A percentile compares a stretch with the other conserved stretches of the same genome.
Conservation (phyloP, 495 filamentous ascomycete genomes). For the Aspergillus affinis region DNA sequence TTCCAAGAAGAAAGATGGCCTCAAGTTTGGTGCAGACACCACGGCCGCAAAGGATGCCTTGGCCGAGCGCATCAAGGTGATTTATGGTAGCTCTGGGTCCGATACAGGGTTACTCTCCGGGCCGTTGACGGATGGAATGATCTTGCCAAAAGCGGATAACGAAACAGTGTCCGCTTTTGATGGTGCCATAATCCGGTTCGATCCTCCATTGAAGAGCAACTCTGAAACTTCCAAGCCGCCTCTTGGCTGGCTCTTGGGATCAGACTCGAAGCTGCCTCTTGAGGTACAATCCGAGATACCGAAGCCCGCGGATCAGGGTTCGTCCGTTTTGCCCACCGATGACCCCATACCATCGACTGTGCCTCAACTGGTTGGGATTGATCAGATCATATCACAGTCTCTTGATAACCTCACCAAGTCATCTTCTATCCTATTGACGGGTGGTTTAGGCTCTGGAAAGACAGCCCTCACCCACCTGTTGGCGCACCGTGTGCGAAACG, state of each 20-base stretch:
- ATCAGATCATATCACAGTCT: slow-evolving; percentile 68
- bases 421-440: slow-evolving; percentile 85
- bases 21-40: slow-evolving; percentile 88
- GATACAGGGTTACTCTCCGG: slow-evolving; percentile 69
- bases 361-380: slow-evolving; percentile 81
- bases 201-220: slow-evolving; percentile 50
- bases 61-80: slow-evolving; percentile 50
- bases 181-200: slow-evolving; percentile 78
- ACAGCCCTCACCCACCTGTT: slow-evolving; percentile 68
- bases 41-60: slow-evolving; percentile 72
- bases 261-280: slow-evolving; percentile 68
- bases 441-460: slow-evolving; percentile 88
- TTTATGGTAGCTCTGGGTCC: slow-evolving; percentile 40
- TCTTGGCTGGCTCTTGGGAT: slow-evolving; percentile 72
- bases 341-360: slow-evolving; percentile 51
- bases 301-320: slow-evolving; percentile 51
- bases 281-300: slow-evolving; percentile 70
- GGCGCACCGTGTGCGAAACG: slow-evolving; percentile 62
- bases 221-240: slow-evolving; percentile 49
- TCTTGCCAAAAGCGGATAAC: slow-evolving; percentile 55
- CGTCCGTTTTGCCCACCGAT: slow-evolving; percentile 47
- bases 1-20: slow-evolving; percentile 55
- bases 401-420: slow-evolving; percentile 72
- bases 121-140: slow-evolving; percentile 83
- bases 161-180: slow-evolving; percentile 42